These are phyloP conservation scores for Candida yuanshanica DNA, from an alignment of 805 yeast species.

Conservation along the genomic window DNA sequence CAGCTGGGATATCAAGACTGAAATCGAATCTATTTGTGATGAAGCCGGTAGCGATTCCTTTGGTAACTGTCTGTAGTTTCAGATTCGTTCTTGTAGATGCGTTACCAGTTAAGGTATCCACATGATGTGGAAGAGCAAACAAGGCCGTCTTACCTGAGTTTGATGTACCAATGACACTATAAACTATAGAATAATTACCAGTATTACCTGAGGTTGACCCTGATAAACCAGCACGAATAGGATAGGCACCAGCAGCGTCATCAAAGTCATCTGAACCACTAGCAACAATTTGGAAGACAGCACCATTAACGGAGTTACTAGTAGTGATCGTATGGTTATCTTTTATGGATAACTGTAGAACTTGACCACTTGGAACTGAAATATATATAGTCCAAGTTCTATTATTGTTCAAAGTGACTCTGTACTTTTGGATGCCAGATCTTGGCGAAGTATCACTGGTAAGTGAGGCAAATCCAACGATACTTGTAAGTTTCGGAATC, in stretches of 20 bases:
- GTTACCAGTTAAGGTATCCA: slow-evolving; percentile 33
- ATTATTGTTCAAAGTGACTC: slow-evolving; percentile 47
- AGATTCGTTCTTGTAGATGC: slow-evolving; percentile 28
- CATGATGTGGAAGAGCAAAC: slow-evolving; percentile 69
- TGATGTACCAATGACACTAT: slow-evolving; percentile 40
- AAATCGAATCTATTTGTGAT: slow-evolving; percentile 35
- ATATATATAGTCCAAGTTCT: slow-evolving; percentile 66
- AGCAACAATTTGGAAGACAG: slow-evolving; percentile 56
- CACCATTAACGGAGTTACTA: slow-evolving; percentile 38
- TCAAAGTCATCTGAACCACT: slow-evolving; percentile 45
- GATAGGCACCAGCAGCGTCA: slow-evolving; percentile 56
- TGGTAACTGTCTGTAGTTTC: slow-evolving; percentile 41
- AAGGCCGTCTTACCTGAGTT: slow-evolving; percentile 39
- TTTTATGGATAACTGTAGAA: slow-evolving; percentile 21
- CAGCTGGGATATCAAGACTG: slow-evolving; percentile 37
- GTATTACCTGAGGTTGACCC: slow-evolving; percentile 35
- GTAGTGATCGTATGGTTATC: slow-evolving; percentile 39
- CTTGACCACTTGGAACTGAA: slow-evolving; percentile 36
- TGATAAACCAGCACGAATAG: slow-evolving; percentile 39
- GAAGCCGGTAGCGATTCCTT: slow-evolving; percentile 42
- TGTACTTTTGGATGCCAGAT: slow-evolving; percentile 46
- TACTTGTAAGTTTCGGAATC: slow-evolving; percentile 50
- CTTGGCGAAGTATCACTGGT: slow-evolving; percentile 33
- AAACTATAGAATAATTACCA: slow-evolving; percentile 38
- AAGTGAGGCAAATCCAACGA: slow-evolving; percentile 57